Percentiles rank a stretch among this genome's conserved stretches.
These are phyloP conservation scores for Lecanicillium sp. DNA, from an alignment of 2,329 filamentous ascomycete species.

Conservation along the genomic window DNA sequence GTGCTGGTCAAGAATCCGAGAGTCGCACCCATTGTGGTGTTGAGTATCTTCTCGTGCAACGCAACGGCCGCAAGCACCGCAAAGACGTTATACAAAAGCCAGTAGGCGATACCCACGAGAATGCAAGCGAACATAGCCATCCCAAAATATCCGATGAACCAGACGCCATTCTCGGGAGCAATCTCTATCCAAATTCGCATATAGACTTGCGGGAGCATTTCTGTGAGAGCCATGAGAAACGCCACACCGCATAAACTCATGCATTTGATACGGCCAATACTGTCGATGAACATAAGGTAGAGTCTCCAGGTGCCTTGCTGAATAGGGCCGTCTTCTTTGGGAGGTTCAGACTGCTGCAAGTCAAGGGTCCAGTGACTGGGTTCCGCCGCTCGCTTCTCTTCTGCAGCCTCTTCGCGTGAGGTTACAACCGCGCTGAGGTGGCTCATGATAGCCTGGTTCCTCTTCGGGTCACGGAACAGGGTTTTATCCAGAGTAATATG, in stretches of 20 bases:
- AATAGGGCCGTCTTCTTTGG: background rate
- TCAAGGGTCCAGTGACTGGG: background rate
- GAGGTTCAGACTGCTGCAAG: background rate
- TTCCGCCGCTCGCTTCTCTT: background rate
- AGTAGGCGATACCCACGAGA: background rate
- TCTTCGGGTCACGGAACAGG: too few species aligned
- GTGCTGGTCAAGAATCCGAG: background rate
- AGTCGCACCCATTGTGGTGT: background rate
- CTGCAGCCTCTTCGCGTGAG: background rate
- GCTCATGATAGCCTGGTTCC: too few species aligned
- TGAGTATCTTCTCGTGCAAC: background rate
- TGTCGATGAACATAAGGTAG: slow-evolving; percentile 4
- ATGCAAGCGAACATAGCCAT: background rate
- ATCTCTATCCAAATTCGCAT: background rate
- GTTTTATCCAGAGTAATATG: background rate
- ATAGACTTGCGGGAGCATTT: background rate
- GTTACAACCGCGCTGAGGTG: too few species aligned
- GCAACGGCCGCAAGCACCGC: background rate
- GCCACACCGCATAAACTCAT: background rate
- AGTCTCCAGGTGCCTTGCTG: background rate
- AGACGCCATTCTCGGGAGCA: background rate
- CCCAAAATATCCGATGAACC: background rate
- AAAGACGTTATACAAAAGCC: background rate
- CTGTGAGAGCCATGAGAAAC: background rate
- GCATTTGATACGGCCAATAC: background rate